Percentiles rank a stretch among this genome's conserved stretches.
These are phyloP conservation scores for Moesziomyces sp. DNA, from an alignment of 1,284 basidiomycete genomes.

Conservation along the genomic window DNA sequence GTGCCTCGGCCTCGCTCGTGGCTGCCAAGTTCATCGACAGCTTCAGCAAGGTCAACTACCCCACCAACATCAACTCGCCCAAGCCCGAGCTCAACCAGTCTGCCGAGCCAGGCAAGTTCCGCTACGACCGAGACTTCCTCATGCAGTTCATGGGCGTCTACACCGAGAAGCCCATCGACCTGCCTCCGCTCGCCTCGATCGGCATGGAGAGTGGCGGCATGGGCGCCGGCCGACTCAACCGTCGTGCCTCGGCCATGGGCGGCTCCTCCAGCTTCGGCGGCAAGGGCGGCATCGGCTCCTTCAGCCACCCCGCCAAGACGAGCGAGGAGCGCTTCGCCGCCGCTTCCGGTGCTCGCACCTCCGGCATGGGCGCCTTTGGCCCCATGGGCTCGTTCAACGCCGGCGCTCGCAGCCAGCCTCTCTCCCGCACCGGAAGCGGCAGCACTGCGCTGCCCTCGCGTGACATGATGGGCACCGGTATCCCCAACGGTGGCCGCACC, in stretches of 20 bases:
- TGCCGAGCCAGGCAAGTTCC: constrained; percentile 86
- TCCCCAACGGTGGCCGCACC: constrained; percentile 61
- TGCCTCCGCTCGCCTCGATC: constrained; percentile 89
- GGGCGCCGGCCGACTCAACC: constrained; percentile 53
- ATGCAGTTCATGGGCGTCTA: constrained; percentile 96
- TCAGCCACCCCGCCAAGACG: constrained; percentile 60
- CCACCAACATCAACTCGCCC: constrained; percentile 84
- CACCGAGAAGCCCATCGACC: constrained; percentile 89
- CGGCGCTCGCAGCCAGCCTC: constrained; percentile 60
- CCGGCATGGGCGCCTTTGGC: constrained; percentile 59
- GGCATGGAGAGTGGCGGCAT: constrained; percentile 72
- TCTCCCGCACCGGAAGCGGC: constrained; percentile 65
- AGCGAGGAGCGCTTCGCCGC: constrained; percentile 67
- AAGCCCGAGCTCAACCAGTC: constrained; percentile 84
- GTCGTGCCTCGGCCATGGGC: constrained; percentile 59
- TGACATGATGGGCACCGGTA: constrained; percentile 66
- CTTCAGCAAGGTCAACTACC: constrained; percentile 82
- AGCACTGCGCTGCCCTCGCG: constrained; percentile 63
- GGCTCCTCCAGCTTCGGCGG: constrained; percentile 57
- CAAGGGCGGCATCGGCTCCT: constrained; percentile 58
- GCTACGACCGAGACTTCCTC: constrained; percentile 97
- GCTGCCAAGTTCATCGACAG: constrained; percentile 76
- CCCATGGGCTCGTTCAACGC: constrained; percentile 64
- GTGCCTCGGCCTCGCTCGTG: constrained; percentile 52
- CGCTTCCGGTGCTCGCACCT: constrained; percentile 44